Percentiles rank a stretch among this genome's conserved stretches.
These are phyloP conservation scores for Tolypocladium tropicale DNA, from an alignment of 2,329 filamentous ascomycete species.

Conservation along the genomic window DNA sequence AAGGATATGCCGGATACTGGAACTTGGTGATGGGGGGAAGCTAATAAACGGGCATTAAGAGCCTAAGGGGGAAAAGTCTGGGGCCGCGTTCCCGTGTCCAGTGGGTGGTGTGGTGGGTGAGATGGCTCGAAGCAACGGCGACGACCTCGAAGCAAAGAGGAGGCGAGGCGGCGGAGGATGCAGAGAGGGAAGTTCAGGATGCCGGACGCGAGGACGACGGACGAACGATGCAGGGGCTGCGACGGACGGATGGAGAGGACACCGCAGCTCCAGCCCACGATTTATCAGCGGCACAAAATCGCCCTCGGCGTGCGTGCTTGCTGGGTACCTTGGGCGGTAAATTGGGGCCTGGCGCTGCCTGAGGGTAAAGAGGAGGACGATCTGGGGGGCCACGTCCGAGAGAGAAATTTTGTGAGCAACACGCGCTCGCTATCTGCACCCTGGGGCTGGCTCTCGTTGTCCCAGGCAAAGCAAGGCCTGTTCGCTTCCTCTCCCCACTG, in stretches of 20 bases:
- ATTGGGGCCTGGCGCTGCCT: neutral
- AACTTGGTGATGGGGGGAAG: constrained; percentile 8
- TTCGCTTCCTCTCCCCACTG: neutral
- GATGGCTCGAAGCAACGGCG: neutral
- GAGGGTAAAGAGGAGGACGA: neutral
- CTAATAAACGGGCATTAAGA: constrained; percentile 21
- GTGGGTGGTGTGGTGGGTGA: neutral
- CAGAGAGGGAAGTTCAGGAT: neutral
- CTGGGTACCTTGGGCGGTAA: neutral
- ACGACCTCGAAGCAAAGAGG: neutral
- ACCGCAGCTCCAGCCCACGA: constrained; percentile 11
- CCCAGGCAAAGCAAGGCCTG: too few species aligned
- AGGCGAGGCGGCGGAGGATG: neutral
- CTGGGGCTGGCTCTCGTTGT: neutral
- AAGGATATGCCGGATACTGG: constrained; percentile 28
- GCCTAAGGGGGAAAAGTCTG: constrained; percentile 5
- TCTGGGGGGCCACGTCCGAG: neutral
- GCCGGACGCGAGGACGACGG: neutral
- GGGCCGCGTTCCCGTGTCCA: neutral
- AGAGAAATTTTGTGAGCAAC: neutral
- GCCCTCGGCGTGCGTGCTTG: neutral
- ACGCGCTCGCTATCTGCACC: neutral
- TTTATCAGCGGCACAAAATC: constrained; percentile 17
- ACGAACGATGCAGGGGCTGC: neutral
- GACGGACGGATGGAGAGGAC: neutral